Percentiles rank a stretch among this genome's conserved stretches.
Conservation (phyloP, 768 basidiomycete species). For the Tulasnella calospora region DNA sequence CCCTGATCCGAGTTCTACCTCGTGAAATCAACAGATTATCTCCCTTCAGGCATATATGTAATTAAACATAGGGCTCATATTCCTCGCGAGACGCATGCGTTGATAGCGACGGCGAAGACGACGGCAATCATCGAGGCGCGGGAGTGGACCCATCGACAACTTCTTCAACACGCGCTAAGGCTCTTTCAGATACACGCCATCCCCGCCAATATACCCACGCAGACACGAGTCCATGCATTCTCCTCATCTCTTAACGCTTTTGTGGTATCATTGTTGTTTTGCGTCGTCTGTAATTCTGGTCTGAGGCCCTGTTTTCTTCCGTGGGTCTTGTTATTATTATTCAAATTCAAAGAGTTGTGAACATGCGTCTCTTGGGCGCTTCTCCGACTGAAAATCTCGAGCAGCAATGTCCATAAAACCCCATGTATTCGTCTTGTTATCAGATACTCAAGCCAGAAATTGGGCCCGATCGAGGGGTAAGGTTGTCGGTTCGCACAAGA, state of each 20-base stretch:
- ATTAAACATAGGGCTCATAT: too few relatives aligned
- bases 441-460: not conserved
- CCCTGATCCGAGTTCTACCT: constrained; percentile 42
- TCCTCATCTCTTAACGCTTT: not conserved
- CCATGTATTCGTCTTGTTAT: too few relatives aligned
- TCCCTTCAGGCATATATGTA: constrained; percentile 38
- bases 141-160: too few relatives aligned
- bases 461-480: not conserved
- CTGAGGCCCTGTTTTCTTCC: not conserved
- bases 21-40: constrained; percentile 44
- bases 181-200: not conserved
- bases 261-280: not conserved
- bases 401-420: not conserved
- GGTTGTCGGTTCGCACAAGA: not conserved
- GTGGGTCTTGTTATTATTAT: not conserved
- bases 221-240: not conserved
- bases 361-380: not conserved
- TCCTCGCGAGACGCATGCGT: too few relatives aligned
- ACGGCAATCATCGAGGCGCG: too few relatives aligned
- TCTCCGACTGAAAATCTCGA: not conserved
- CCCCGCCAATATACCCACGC: not conserved
- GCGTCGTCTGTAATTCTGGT: not conserved
- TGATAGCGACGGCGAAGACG: too few relatives aligned
- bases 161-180: too few relatives aligned
- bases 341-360: not conserved